phyloP scores from a whole-genome alignment of 2,329 filamentous ascomycete genomes.

The Pleurostoma richardsiae region DNA sequence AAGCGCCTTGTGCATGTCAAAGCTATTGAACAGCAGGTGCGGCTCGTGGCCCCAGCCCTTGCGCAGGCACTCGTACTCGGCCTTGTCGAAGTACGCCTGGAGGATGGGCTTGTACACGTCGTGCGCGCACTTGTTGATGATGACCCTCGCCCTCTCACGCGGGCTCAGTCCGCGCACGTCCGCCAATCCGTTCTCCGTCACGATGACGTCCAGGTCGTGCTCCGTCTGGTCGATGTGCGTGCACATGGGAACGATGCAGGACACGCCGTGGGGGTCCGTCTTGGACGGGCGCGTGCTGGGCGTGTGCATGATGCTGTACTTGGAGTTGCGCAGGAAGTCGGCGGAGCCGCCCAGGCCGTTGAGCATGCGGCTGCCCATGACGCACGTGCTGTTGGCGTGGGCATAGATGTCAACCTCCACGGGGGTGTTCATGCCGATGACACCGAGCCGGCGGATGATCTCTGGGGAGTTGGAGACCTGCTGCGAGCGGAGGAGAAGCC shows the following conservation, averaged over 20 bases:
- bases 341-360: slow-evolving; percentile 80
- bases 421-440: slow-evolving; percentile 93
- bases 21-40: slow-evolving; percentile 78
- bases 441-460: slow-evolving; percentile 80
- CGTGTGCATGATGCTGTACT: slow-evolving; percentile 93
- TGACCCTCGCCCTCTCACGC: slow-evolving; percentile 74
- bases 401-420: slow-evolving; percentile 94
- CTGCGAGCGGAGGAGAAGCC: slow-evolving; percentile 82
- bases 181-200: slow-evolving; percentile 71
- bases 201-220: slow-evolving; percentile 85
- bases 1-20: slow-evolving; percentile 85
- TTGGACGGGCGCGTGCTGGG: slow-evolving; percentile 76
- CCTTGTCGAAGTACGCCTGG: slow-evolving; percentile 76
- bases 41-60: slow-evolving; percentile 91
- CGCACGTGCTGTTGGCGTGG: slow-evolving; percentile 85
- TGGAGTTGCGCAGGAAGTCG: slow-evolving; percentile 73
- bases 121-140: slow-evolving; percentile 83
- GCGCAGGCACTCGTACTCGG: slow-evolving; percentile 77
- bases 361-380: slow-evolving; percentile 83
- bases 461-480: slow-evolving; percentile 85
- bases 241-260: slow-evolving; percentile 89
- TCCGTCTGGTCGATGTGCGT: slow-evolving; percentile 92
- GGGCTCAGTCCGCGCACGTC: slow-evolving; percentile 80
- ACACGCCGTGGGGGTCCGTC: slow-evolving; percentile 75
- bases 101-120: slow-evolving; percentile 81